Conservation (phyloP, 148 eudicot genomes). For the Cornus florida region DNA sequence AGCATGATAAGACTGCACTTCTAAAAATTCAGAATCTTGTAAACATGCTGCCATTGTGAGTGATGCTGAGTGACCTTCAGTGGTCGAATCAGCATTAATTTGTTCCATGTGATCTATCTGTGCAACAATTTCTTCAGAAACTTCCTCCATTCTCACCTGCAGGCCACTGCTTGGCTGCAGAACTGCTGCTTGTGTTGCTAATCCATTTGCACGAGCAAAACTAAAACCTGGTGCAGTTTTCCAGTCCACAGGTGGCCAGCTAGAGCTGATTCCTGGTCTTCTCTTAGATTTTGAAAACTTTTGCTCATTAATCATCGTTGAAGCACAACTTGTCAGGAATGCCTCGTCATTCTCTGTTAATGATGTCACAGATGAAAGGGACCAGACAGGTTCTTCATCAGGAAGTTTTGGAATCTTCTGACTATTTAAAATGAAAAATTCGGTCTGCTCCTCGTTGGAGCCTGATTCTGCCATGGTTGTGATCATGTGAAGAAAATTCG, state of each 20-base stretch:
- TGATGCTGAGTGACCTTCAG: slow-evolving; percentile 35
- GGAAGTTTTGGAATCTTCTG: slow-evolving; percentile 87
- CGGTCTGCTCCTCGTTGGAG: slow-evolving; percentile 73
- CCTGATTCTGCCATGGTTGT: slow-evolving; percentile 85
- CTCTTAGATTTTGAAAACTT: slow-evolving; percentile 29
- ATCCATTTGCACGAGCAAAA: slow-evolving; percentile 19
- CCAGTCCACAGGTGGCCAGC: slow-evolving; percentile 91
- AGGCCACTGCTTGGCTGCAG: slow-evolving; percentile 18
- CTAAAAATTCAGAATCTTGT: slow-evolving; percentile 23
- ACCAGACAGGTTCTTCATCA: slow-evolving; percentile 64
- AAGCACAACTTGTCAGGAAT: slow-evolving; percentile 13
- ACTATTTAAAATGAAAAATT: slow-evolving; percentile 68
- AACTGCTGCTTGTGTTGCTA: slow-evolving; percentile 19
- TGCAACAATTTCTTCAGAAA: slow-evolving; percentile 8
- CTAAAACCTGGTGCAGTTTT: slow-evolving; percentile 82
- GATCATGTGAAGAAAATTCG: slow-evolving; percentile 91
- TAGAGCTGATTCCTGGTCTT: slow-evolving; percentile 34
- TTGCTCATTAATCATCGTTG: slow-evolving; percentile 28
- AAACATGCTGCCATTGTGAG: slow-evolving; percentile 11
- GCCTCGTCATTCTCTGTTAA: slow-evolving; percentile 26
- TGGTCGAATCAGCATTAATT: slow-evolving; percentile 26
- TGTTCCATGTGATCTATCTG: slow-evolving; percentile 17
- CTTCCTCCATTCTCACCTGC: slow-evolving; percentile 8
- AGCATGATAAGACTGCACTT: slow-evolving; percentile 14
- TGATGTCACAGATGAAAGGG: slow-evolving; percentile 39